Base-by-base conservation (phyloP, 345 rosid genomes). In the Eucalyptus pauciflora region DNA sequence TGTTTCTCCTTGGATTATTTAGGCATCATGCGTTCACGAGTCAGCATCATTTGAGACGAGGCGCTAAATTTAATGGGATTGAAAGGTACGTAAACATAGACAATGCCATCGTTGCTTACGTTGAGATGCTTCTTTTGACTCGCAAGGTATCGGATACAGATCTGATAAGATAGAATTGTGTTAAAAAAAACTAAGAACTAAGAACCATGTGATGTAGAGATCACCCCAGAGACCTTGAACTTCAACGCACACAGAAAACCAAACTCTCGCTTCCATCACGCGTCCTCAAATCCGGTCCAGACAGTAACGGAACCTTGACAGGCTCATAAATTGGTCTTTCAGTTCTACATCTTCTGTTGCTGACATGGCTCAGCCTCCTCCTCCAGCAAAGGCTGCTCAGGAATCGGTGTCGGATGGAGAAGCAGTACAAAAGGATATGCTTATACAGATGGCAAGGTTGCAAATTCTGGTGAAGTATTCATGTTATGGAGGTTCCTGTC, bases 401-500 rank as follows among this genome's bases (percentile, higher is more conserved):
- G 86, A 83, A 45, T 24, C 1, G 13, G 31, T 24, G 20, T 24
- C 31, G 0, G 86, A 25, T 6, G 67, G 31, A 60, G 31, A 60
- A 60, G 31, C 31, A 60, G 67, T 60, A 60, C 1, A 27, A 60
- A 56, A 56, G 29, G 62, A 22, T 60, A 60, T 27, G 67, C 31
- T 60, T 60, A 12, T 60, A 60, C 31, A 60, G 67, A 60, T 27
- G 67, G n/a, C 67, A 27, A 60, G 15, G 31, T 60, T 25, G 67
- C 67, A 25, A 60, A 31, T 27, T 60, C 16, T 33, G 50, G 13
- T 9, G 86, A 80, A 37, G 27, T 43, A 46, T 10, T 41, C 27
- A 10, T 46, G 45, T 13, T n/a, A 33, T 80, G 15, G 6, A 80
- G 27, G 49, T 90, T 69, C 91, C 92, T 6, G 31, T 91, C 48